These are phyloP conservation scores for Aphanocladium album DNA, from an alignment of 2,329 filamentous ascomycete genomes.

Conservation along the genomic window DNA sequence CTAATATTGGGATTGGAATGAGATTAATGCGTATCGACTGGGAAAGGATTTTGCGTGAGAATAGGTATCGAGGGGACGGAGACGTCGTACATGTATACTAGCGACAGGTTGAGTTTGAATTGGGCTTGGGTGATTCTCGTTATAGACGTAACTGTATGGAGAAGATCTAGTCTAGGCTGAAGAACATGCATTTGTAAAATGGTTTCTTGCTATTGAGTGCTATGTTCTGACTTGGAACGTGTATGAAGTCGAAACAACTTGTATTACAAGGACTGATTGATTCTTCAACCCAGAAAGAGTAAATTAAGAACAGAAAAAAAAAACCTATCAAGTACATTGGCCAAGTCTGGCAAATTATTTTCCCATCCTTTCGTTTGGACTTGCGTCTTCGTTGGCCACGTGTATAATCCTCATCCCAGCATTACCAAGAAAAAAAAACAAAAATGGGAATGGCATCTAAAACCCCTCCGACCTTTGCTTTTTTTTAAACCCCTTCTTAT, in stretches of 20 bases:
- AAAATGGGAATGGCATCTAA: background rate
- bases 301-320: background rate
- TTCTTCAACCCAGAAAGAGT: background rate
- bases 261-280: background rate
- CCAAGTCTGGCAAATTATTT: background rate
- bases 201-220: background rate
- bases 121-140: slow-evolving; percentile 37
- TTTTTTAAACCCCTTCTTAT: background rate
- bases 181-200: slow-evolving; percentile 27
- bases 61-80: slow-evolving; percentile 18
- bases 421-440: background rate
- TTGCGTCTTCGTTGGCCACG: background rate
- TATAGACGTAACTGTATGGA: slow-evolving; percentile 42
- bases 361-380: background rate
- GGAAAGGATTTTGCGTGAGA: slow-evolving; percentile 11
- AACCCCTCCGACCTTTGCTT: too few relatives aligned
- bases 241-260: background rate
- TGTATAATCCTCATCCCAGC: background rate
- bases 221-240: background rate
- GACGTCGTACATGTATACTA: slow-evolving; percentile 47
- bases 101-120: slow-evolving; percentile 38
- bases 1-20: background rate
- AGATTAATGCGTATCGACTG: slow-evolving; percentile 9
- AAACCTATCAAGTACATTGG: background rate
- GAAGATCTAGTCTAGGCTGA: slow-evolving; percentile 38